Evolutionary conservation across 805 yeast genomes (phyloP), one percentile per base, ranked within the genome.

Genomic region (Priceomyces castillae): DNA sequence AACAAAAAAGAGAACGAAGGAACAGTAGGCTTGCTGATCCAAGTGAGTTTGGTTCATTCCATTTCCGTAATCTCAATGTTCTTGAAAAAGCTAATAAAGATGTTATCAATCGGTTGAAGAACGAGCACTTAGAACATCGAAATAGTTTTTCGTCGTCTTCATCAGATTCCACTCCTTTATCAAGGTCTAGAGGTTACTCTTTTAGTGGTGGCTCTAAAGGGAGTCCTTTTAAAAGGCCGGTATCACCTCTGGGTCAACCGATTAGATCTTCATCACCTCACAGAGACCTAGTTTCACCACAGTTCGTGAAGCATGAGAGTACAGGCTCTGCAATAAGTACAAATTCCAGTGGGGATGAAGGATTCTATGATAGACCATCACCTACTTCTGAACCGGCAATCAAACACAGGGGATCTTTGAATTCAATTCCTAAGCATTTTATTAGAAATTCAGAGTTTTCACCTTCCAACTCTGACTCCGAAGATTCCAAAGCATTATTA

Each of bases 81-180:
- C 74, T 95, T 43, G 98, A 94, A 53, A 86, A 86, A 54, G 97
- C 96, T 7, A 94, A 94, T 58, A 89, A 88, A 57, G 97, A 90
- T 64, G 90, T 86, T 11, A 89, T 94, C 49, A 86, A 87, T 56
- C 71, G 96, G 49, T 76, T 94, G 58, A 86, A 90, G 56, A 83
- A 75, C 23, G 98, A 92, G 59, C 95, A 88, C 61, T 51, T 83
- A 50, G 87, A 82, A 50, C 82, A 79, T 52, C 70, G 65, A 48
- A 71, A 65, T 43, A 74, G 80, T 39, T 61, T 70, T 36, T 72
- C 83, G 6, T 64, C 76, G 1, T 70, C 81, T 0, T 71, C 80
- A 2, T 72, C 78, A 3, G 80, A 72, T 7, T 64, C 72, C 0
- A 59, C 69, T 1, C 66, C 75, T 2, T 46, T 55, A 10, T 48